Conservation (phyloP, 1,284 basidiomycete species). For the Ganoderma lucidum region DNA sequence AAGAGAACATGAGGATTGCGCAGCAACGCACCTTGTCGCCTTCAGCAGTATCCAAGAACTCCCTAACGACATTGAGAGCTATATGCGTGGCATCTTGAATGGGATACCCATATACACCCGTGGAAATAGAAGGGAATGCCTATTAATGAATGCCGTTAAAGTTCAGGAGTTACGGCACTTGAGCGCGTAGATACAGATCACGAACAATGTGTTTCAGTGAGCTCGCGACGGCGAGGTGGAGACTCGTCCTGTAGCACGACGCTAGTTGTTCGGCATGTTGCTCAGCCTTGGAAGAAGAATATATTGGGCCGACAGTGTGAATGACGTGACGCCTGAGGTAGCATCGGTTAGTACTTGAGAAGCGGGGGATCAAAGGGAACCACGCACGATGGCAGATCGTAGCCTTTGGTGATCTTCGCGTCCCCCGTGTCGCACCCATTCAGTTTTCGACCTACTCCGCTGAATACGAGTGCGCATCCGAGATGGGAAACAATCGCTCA, state of each 20-base stretch:
- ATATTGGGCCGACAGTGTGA: conserved; percentile 92
- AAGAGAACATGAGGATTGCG: neutral
- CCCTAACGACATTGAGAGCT: conserved; percentile 67
- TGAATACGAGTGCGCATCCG: conserved; percentile 3
- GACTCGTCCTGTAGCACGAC: conserved; percentile 77
- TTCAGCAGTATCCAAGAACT: conserved; percentile 61
- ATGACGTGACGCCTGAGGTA: conserved; percentile 73
- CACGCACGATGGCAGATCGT: conserved; percentile 72
- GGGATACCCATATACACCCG: conserved; percentile 84
- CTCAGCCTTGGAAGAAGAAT: conserved; percentile 52
- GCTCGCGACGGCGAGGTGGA: conserved; percentile 70
- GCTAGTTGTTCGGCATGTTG: conserved; percentile 63
- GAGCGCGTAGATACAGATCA: neutral
- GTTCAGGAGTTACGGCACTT: neutral
- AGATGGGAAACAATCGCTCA: conserved; percentile 39
- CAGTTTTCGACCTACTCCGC: conserved; percentile 61
- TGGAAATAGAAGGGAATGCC: conserved; percentile 86
- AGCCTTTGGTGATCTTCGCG: conserved; percentile 84
- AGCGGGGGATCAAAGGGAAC: neutral
- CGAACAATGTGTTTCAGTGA: conserved; percentile 72
- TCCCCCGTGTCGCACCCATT: conserved; percentile 85
- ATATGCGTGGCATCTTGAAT: conserved; percentile 75
- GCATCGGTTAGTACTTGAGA: neutral
- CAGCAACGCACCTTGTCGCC: conserved; percentile 55
- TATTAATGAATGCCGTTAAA: conserved; percentile 40